phyloP scores from a whole-genome alignment of 1,284 basidiomycete genomes.

The Fomes fomentarius region DNA sequence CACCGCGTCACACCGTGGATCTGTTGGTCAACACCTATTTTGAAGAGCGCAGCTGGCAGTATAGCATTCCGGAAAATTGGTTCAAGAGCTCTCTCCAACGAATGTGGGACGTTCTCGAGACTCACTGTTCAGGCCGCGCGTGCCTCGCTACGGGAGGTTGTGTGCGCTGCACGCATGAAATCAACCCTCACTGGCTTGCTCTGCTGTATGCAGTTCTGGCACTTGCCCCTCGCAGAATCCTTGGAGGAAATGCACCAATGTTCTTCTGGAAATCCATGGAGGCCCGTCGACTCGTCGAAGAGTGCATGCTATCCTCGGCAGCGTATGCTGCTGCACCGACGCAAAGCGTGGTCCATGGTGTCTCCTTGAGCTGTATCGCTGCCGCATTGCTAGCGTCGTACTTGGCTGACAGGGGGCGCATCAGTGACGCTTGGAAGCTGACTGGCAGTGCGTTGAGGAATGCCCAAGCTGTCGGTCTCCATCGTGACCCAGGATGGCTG shows the following conservation, averaged over 20 bases:
- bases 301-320: constrained; percentile 44
- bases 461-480: constrained; percentile 54
- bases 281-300: constrained; percentile 49
- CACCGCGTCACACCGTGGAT: constrained; percentile 38
- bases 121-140: constrained; percentile 32
- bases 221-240: constrained; percentile 35
- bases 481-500: constrained; percentile 51
- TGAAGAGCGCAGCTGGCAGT: constrained; percentile 50
- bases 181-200: constrained; percentile 54
- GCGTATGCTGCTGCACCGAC: constrained; percentile 37
- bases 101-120: constrained; percentile 49
- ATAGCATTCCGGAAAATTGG: constrained; percentile 52
- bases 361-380: constrained; percentile 49
- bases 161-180: constrained; percentile 30
- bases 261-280: constrained; percentile 49
- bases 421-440: constrained; percentile 59
- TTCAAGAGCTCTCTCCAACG: constrained; percentile 42
- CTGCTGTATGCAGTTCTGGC: constrained; percentile 53
- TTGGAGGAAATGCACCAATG: constrained; percentile 33
- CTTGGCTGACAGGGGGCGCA: constrained; percentile 48
- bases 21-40: constrained; percentile 46
- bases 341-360: constrained; percentile 47
- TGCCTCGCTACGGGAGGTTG: constrained; percentile 24
- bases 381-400: constrained; percentile 48
- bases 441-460: constrained; percentile 46